Evolutionary conservation across 768 basidiomycete genomes (phyloP).

Genomic region (Russula foetens): DNA sequence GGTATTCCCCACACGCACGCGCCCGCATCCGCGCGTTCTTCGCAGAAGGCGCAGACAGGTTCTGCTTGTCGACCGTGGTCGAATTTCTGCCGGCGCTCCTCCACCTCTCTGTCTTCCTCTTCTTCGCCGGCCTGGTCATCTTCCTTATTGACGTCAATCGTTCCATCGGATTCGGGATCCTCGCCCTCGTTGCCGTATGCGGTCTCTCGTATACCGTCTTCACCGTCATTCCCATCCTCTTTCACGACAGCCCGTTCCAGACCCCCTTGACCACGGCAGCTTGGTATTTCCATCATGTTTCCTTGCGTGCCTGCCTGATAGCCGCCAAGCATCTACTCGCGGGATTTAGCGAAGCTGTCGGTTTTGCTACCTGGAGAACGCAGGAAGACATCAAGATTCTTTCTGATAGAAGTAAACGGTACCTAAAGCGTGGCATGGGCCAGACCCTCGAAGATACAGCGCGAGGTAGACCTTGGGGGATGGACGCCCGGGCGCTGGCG

Average conservation of each 20-base stretch:
- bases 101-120: not conserved
- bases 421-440: not conserved
- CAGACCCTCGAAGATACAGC: not conserved
- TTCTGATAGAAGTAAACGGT: not conserved
- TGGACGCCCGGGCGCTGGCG: not conserved
- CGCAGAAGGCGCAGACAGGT: not conserved
- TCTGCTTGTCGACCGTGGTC: not conserved
- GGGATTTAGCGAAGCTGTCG: not conserved
- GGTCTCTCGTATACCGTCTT: not conserved
- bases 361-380: not conserved
- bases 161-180: not conserved
- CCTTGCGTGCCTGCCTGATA: not conserved
- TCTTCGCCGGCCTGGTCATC: not conserved
- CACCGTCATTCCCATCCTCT: not conserved
- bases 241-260: not conserved
- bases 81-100: not conserved
- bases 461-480: not conserved
- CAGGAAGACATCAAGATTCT: not conserved
- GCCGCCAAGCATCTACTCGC: not conserved
- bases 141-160: not conserved
- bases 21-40: not conserved
- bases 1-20: not conserved
- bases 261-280: not conserved
- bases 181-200: not conserved
- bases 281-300: not conserved